phyloP scores from a whole-genome alignment of 1,139 yeast species.

The Kluyveromyces sp. region DNA sequence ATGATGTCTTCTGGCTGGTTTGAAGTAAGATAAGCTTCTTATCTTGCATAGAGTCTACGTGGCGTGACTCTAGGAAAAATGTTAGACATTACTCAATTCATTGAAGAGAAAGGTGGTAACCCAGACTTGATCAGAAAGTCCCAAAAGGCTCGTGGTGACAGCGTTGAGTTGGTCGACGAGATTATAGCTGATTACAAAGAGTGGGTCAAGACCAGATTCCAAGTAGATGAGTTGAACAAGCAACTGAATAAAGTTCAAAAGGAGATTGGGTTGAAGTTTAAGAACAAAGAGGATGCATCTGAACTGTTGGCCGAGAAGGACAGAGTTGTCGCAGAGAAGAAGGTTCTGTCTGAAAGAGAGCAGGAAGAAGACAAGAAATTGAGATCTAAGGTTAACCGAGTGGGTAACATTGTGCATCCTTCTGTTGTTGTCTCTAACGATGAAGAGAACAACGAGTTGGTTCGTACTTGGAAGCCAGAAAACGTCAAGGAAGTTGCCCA shows the following conservation, averaged over 20 bases:
- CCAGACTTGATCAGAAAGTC: conserved; percentile 83
- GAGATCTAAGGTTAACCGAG: conserved; percentile 72
- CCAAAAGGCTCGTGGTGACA: conserved; percentile 88
- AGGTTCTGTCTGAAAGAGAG: conserved; percentile 57
- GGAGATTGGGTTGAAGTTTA: conserved; percentile 85
- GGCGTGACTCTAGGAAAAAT: conserved; percentile 33
- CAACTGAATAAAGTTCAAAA: conserved; percentile 81
- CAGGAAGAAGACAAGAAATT: conserved; percentile 71
- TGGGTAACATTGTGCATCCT: conserved; percentile 92
- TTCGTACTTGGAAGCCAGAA: conserved; percentile 81
- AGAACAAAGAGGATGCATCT: conserved; percentile 89
- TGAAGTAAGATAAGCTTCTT: no score
- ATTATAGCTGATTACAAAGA: conserved; percentile 82
- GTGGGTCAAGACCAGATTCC: conserved; percentile 91
- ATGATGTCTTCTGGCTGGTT: no score
- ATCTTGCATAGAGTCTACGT: neutral
- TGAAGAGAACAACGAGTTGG: conserved; percentile 85
- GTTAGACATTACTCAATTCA: conserved; percentile 88
- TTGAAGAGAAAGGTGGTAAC: conserved; percentile 94
- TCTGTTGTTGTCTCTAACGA: conserved; percentile 80
- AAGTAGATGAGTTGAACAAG: conserved; percentile 85
- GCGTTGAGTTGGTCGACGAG: conserved; percentile 93
- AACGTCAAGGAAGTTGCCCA: conserved; percentile 49
- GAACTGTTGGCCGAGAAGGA: conserved; percentile 81
- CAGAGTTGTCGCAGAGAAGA: conserved; percentile 60